Evolutionary conservation across 1,139 yeast genomes (phyloP).

Genomic region (Saccharomycopsis phalli): DNA sequence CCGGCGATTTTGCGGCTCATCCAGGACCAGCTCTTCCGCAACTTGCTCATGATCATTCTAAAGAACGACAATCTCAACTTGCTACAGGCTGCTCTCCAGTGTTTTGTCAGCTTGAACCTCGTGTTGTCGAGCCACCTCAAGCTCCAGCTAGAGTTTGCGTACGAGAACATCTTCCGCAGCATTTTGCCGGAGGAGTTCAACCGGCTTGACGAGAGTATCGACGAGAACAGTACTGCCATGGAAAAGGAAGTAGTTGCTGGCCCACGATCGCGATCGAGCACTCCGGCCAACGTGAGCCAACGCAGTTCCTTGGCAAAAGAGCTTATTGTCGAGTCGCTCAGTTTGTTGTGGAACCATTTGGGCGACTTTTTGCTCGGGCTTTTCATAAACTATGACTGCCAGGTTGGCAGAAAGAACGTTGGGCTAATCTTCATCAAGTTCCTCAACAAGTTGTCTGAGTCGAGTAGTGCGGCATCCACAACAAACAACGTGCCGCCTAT

Average conservation of each 20-base stretch:
- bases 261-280: slow-evolving; percentile 12
- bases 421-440: slow-evolving; percentile 62
- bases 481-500: slow-evolving; percentile 90
- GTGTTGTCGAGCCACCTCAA: slow-evolving; percentile 51
- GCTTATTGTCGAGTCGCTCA: slow-evolving; percentile 71
- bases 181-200: slow-evolving; percentile 33
- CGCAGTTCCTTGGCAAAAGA: slow-evolving; percentile 56
- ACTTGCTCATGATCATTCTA: slow-evolving; percentile 71
- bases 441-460: slow-evolving; percentile 66
- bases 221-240: slow-evolving; percentile 6
- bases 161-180: slow-evolving; percentile 48
- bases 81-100: slow-evolving; percentile 65
- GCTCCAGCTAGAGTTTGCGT: slow-evolving; percentile 60
- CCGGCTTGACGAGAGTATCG: slow-evolving; percentile 16
- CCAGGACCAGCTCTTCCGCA: slow-evolving; percentile 75
- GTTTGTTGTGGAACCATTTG: slow-evolving; percentile 76
- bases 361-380: slow-evolving; percentile 70
- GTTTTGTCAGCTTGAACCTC: slow-evolving; percentile 60
- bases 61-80: slow-evolving; percentile 49
- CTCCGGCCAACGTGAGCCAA: slow-evolving; percentile 22
- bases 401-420: slow-evolving; percentile 77
- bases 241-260: background rate
- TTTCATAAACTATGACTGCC: slow-evolving; percentile 84
- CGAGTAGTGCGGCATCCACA: slow-evolving; percentile 67
- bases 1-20: slow-evolving; percentile 51